A percentile compares a stretch with the other conserved stretches of the same genome.
These are phyloP conservation scores for Boechera retrofracta DNA, from an alignment of 345 rosid species.

Conservation along the genomic window DNA sequence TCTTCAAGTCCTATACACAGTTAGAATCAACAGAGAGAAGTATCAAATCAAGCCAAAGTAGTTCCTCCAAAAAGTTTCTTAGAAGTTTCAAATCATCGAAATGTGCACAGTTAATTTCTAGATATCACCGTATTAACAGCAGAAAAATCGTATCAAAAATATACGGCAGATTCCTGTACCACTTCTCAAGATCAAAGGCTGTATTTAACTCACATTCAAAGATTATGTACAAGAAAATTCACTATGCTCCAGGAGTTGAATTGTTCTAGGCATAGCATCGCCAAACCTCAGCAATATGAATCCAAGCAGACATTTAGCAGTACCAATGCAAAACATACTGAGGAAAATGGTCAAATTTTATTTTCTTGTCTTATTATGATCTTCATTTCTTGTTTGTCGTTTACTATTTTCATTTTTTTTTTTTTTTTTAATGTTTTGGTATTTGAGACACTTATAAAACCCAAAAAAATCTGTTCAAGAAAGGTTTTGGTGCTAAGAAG, in stretches of 20 bases:
- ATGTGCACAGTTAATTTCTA: constrained; percentile 14
- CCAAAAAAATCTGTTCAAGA: too few species aligned
- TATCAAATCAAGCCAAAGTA: constrained; percentile 20
- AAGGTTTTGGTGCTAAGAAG: too few species aligned
- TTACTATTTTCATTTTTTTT: too few species aligned
- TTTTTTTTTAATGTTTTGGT: too few species aligned
- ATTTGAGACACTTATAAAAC: too few species aligned
- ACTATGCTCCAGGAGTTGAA: constrained; percentile 4
- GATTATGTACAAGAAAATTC: background rate
- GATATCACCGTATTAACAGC: background rate
- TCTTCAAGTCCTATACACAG: constrained; percentile 14
- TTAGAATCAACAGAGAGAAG: background rate
- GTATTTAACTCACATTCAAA: constrained; percentile 1
- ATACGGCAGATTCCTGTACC: too few species aligned
- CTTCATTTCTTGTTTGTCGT: too few species aligned
- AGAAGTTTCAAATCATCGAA: too few species aligned
- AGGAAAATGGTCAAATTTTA: background rate
- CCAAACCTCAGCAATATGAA: constrained; percentile 13
- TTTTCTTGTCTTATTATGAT: too few species aligned
- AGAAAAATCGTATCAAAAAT: background rate
- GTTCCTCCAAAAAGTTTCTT: constrained; percentile 13
- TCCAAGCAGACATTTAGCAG: background rate
- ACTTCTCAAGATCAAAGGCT: background rate
- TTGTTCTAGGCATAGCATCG: background rate
- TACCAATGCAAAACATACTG: constrained; percentile 13